Conservation (phyloP, 257 asterid genomes). For the Primulina eburnea region DNA sequence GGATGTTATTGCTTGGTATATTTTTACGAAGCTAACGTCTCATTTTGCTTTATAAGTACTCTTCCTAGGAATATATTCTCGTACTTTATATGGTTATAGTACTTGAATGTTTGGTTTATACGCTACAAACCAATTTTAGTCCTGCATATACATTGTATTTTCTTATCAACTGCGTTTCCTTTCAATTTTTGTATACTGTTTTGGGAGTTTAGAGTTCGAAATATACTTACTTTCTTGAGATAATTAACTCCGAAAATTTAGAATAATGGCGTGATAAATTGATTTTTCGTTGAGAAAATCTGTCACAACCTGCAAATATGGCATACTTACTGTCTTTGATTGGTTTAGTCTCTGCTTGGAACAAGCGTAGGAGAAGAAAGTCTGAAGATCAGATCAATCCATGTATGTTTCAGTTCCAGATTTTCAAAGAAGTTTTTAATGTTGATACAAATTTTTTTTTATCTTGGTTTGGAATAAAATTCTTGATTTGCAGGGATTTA, state of each 20-base stretch:
- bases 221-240: no score
- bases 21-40: conserved; percentile 31
- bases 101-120: conserved; percentile 3
- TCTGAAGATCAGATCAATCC: conserved; percentile 79
- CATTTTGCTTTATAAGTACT: conserved; percentile 73
- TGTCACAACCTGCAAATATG: no score
- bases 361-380: conserved; percentile 89
- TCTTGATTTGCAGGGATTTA: conserved; percentile 63
- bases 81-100: conserved; percentile 27
- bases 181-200: not conserved
- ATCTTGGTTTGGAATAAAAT: not conserved
- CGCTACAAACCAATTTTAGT: not conserved
- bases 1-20: conserved; percentile 32
- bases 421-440: conserved; percentile 8
- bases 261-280: conserved; percentile 16
- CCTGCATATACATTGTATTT: not conserved
- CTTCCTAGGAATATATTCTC: conserved; percentile 49
- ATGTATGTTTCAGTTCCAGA: conserved; percentile 39
- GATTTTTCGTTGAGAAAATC: conserved; percentile 26
- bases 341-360: conserved; percentile 92
- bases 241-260: not conserved
- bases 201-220: not conserved
- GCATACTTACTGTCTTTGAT: conserved; percentile 82
- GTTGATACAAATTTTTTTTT: not conserved
- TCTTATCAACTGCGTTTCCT: not conserved